A percentile compares a stretch with the other conserved stretches of the same genome.
These are phyloP conservation scores for Remersonia thermophila DNA, from an alignment of 2,329 filamentous ascomycete genomes.

Conservation along the genomic window DNA sequence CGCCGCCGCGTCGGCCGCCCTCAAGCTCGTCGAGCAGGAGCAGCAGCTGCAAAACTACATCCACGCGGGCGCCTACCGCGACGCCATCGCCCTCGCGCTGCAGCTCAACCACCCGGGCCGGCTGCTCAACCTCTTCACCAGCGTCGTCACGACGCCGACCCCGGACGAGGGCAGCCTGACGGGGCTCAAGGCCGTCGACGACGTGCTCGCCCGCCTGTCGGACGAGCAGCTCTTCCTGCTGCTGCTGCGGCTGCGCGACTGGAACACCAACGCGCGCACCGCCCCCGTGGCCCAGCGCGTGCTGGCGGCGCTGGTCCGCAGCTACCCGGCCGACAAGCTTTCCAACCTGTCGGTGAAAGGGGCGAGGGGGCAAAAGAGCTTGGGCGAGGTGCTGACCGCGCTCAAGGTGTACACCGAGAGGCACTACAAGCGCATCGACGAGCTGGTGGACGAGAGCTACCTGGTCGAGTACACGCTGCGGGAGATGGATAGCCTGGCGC, in stretches of 20 bases:
- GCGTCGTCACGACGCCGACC: conserved; percentile 53
- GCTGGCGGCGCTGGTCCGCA: conserved; percentile 64
- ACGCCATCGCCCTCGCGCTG: conserved; percentile 83
- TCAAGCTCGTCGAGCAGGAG: conserved; percentile 75
- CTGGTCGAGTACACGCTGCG: conserved; percentile 83
- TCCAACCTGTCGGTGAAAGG: conserved; percentile 54
- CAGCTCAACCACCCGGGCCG: conserved; percentile 90
- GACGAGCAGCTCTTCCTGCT: conserved; percentile 79
- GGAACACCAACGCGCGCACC: conserved; percentile 92
- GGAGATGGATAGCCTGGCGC: conserved; percentile 72
- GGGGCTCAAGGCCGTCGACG: conserved; percentile 61
- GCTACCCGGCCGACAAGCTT: conserved; percentile 68
- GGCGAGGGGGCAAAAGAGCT: conserved; percentile 46
- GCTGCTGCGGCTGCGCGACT: conserved; percentile 74
- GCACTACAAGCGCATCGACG: conserved; percentile 82
- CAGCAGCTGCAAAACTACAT: conserved; percentile 92
- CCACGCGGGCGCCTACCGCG: conserved; percentile 72
- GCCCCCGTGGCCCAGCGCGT: conserved; percentile 77
- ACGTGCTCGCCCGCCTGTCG: conserved; percentile 65
- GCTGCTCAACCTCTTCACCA: conserved; percentile 70
- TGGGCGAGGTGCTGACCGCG: conserved; percentile 80
- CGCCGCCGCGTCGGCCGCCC: conserved; percentile 59
- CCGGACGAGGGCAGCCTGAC: conserved; percentile 52
- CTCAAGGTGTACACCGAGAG: conserved; percentile 83
- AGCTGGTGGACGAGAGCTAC: conserved; percentile 87